Evolutionary conservation across 495 filamentous ascomycete species (phyloP).

Genomic region (Melanomma pulvis-pyrius): DNA sequence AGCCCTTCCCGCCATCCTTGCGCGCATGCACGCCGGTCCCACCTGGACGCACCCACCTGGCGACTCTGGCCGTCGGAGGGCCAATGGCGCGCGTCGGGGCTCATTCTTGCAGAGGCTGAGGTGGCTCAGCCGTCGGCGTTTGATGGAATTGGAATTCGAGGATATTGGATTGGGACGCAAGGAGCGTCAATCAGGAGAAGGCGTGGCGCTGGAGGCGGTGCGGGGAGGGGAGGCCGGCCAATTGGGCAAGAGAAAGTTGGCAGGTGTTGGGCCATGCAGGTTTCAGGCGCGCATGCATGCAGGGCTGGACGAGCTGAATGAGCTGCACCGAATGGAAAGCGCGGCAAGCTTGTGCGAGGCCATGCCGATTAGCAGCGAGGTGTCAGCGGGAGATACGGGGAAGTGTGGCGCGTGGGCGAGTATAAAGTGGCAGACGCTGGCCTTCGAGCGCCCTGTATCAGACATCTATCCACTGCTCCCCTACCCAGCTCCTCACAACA

Average conservation of each 20-base stretch:
- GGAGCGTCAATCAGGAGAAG: not conserved
- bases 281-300: not conserved
- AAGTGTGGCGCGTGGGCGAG: not conserved
- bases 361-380: not conserved
- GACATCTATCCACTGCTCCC: not conserved
- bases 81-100: not conserved
- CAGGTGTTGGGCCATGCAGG: not conserved
- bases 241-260: not conserved
- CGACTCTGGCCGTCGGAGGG: not conserved
- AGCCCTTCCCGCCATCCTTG: constrained; percentile 3
- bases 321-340: too few relatives aligned
- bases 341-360: not conserved
- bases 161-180: not conserved
- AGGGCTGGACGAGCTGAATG: not conserved
- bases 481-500: not conserved
- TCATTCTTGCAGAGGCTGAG: not conserved
- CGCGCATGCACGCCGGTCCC: not conserved
- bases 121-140: constrained; percentile 11
- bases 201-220: not conserved
- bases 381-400: not conserved
- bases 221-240: not conserved
- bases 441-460: not conserved
- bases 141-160: not conserved
- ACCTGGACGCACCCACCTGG: not conserved
- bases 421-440: not conserved